Percentiles rank a stretch among this genome's conserved stretches.
Evolutionary conservation across 306 rosid species (phyloP).

Genomic region (Oemleria cerasiformis): DNA sequence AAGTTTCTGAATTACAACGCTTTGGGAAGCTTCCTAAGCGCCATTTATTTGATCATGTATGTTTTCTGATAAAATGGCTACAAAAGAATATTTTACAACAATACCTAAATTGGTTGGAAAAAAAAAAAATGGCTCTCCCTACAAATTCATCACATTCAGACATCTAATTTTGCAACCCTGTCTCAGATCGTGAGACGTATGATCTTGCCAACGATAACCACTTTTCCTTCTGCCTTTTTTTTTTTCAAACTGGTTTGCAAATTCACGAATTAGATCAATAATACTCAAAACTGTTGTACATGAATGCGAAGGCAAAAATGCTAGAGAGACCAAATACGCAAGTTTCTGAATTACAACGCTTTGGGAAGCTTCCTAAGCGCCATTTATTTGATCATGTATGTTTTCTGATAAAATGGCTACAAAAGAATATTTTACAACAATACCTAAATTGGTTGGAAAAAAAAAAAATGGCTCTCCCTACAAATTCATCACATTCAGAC

Average conservation of each 20-base stretch:
- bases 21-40: background rate
- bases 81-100: conserved; percentile 32
- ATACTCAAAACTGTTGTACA: background rate
- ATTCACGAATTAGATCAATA: background rate
- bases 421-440: conserved; percentile 32
- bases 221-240: conserved; percentile 53
- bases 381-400: conserved; percentile 21
- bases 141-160: conserved; percentile 15
- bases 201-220: conserved; percentile 43
- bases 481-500: conserved; percentile 14
- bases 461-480: conserved; percentile 17
- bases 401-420: conserved; percentile 18
- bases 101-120: conserved; percentile 21
- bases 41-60: conserved; percentile 21
- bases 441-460: conserved; percentile 21
- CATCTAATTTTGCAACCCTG: conserved; percentile 11
- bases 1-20: background rate
- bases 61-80: conserved; percentile 17
- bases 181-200: conserved; percentile 39
- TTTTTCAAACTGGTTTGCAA: background rate
- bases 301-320: background rate
- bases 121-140: conserved; percentile 17
- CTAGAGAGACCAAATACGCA: conserved; percentile 13
- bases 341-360: background rate
- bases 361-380: background rate